Percentiles rank a stretch among this genome's conserved stretches.
These are phyloP conservation scores for Aureobasidium subglaciale DNA, from an alignment of 2,329 filamentous ascomycete species.

Conservation along the genomic window DNA sequence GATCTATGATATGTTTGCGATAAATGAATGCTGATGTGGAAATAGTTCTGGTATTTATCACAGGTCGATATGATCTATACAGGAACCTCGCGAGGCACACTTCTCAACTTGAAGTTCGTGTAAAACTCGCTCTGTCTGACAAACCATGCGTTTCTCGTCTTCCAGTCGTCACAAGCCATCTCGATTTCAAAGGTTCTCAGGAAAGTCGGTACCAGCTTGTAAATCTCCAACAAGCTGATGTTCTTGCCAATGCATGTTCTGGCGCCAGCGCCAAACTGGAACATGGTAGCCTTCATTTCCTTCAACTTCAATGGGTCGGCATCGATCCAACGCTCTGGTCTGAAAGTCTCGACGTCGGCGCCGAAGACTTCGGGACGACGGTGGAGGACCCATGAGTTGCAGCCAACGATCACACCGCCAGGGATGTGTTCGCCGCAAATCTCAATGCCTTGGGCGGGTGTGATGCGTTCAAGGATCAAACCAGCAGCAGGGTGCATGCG, in stretches of 20 bases:
- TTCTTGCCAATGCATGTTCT: conserved; percentile 60
- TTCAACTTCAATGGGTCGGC: conserved; percentile 49
- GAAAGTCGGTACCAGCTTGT: conserved; percentile 49
- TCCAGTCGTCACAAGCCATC: conserved; percentile 38
- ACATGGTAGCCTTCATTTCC: conserved; percentile 63
- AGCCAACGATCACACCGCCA: conserved; percentile 67
- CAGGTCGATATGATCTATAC: neutral
- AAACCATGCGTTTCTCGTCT: conserved; percentile 49
- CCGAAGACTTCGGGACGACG: conserved; percentile 62
- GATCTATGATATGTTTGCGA: neutral
- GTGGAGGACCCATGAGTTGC: conserved; percentile 69
- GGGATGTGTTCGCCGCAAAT: conserved; percentile 57
- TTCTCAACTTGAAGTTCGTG: conserved; percentile 34
- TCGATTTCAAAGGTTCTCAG: conserved; percentile 56
- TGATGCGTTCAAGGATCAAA: conserved; percentile 65
- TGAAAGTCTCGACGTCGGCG: conserved; percentile 53
- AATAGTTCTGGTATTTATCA: neutral
- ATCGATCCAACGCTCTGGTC: conserved; percentile 61
- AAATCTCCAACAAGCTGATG: conserved; percentile 43
- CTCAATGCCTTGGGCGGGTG: conserved; percentile 56
- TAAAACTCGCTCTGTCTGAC: conserved; percentile 41
- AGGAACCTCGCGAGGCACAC: conserved; percentile 15
- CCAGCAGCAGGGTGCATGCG: conserved; percentile 68
- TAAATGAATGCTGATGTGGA: neutral
- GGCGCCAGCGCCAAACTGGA: conserved; percentile 61